Evolutionary conservation across 2,329 filamentous ascomycete species (phyloP), one percentile per base, ranked within the genome.

Genomic region (Hypoxylon sp.): DNA sequence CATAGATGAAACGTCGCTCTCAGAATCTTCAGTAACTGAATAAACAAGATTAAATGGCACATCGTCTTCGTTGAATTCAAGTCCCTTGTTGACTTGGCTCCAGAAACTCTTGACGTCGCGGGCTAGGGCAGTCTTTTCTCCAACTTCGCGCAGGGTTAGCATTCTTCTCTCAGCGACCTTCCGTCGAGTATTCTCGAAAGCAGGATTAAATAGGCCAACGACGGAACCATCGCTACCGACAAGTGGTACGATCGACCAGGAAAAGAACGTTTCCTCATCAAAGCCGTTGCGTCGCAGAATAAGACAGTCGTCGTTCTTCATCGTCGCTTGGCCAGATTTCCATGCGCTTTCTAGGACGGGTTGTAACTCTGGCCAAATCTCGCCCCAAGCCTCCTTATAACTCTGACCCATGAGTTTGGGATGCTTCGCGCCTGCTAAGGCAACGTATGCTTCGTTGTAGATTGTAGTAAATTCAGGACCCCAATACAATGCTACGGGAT

Each of bases 241-340:
- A 67, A 95, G 83, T 0, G 92, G 92, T 25, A 95, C 90, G 43
- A 95, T 88, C 1, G 89, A 91, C 91, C 91, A 95, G 11, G 90
- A 92, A 75, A 95, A 95, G 74, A 92, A 95, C 0, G 91, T 89
- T 74, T 96, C 92, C 77, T 96, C 91, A 1, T 93, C 78, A 66
- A 87, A 93, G 1, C 88, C 87, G 67, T 88, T 87, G 6, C 92
- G 87, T 48, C 85, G 82, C 30, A 96, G 85, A 72, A 94, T 93
- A 1, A 95, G 81, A 61, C 88, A 88, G 68, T 95, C 91, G 71
- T 96, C 92, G 69, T 94, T 89, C 76, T 94, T 95, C 90, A 94
- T 92, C 0, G 90, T 93, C 0, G 92, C 90, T 78, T 94, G 89
- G 0, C 92, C 93, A 3, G 88, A 90, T 39, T 85, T 78, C 76